phyloP scores from a whole-genome alignment of 1,139 yeast species.

The Yamadazyma taylorii region DNA sequence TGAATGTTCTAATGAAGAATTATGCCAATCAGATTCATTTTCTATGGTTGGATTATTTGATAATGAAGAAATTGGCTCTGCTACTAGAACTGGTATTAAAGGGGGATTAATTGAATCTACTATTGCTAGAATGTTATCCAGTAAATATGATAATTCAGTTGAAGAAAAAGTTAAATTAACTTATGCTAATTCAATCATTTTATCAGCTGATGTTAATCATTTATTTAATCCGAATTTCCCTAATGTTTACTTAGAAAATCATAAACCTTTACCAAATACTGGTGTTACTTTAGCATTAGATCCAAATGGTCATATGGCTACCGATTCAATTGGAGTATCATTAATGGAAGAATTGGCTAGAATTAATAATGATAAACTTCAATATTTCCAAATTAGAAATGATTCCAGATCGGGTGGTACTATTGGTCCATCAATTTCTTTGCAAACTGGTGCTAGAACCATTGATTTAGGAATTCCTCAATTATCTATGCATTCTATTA shows the following conservation, averaged over 20 bases:
- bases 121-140: slow-evolving; percentile 33
- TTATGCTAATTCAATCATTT: slow-evolving; percentile 37
- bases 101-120: slow-evolving; percentile 39
- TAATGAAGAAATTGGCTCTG: slow-evolving; percentile 47
- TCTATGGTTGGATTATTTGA: slow-evolving; percentile 41
- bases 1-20: slow-evolving; percentile 20
- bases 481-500: slow-evolving; percentile 47
- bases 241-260: slow-evolving; percentile 36
- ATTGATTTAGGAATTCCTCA: slow-evolving; percentile 49
- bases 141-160: slow-evolving; percentile 19
- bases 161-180: slow-evolving; percentile 26
- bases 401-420: slow-evolving; percentile 48
- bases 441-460: slow-evolving; percentile 44
- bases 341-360: slow-evolving; percentile 34
- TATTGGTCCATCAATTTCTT: slow-evolving; percentile 42
- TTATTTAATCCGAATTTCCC: slow-evolving; percentile 46
- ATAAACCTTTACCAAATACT: slow-evolving; percentile 42
- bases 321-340: slow-evolving; percentile 41
- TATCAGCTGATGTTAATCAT: slow-evolving; percentile 51
- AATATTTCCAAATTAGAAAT: slow-evolving; percentile 45
- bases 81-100: slow-evolving; percentile 42
- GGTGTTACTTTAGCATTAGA: slow-evolving; percentile 44
- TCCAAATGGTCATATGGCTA: slow-evolving; percentile 43
- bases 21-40: slow-evolving; percentile 30
- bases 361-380: slow-evolving; percentile 29